Percentiles rank a stretch among this genome's conserved stretches.
These are phyloP conservation scores for Alternaria tenuissima DNA, from an alignment of 2,329 filamentous ascomycete genomes.

Conservation along the genomic window DNA sequence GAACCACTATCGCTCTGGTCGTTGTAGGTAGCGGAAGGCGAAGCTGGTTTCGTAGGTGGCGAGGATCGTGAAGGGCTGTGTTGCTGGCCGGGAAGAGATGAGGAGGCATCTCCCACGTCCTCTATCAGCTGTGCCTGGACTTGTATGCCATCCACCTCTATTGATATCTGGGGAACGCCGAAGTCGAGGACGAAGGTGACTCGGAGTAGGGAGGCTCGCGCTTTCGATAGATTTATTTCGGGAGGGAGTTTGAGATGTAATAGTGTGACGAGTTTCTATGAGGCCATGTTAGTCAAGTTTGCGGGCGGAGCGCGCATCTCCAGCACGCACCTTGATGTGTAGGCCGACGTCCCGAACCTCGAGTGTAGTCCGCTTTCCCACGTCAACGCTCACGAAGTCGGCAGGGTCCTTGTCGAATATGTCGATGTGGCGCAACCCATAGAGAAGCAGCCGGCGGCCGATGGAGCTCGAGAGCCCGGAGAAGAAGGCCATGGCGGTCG, in stretches of 20 bases:
- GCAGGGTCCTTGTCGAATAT: slow-evolving; percentile 87
- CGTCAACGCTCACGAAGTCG: slow-evolving; percentile 84
- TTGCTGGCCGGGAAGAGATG: slow-evolving; percentile 12
- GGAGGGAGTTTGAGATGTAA: slow-evolving; percentile 72
- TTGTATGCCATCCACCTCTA: slow-evolving; percentile 83
- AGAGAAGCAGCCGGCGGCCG: slow-evolving; percentile 88
- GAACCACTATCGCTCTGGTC: slow-evolving; percentile 28
- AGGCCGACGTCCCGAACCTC: slow-evolving; percentile 89
- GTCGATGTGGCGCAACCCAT: slow-evolving; percentile 82
- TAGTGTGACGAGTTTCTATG: slow-evolving; percentile 79
- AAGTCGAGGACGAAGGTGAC: slow-evolving; percentile 89
- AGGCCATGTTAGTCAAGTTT: slow-evolving; percentile 23
- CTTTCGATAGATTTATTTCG: slow-evolving; percentile 74
- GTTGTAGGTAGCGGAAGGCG: slow-evolving; percentile 20
- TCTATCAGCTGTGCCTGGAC: slow-evolving; percentile 60
- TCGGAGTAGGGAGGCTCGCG: slow-evolving; percentile 77
- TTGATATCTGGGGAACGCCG: slow-evolving; percentile 80
- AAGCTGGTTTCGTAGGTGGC: slow-evolving; percentile 12
- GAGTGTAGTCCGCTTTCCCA: slow-evolving; percentile 82
- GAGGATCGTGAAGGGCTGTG: slow-evolving; percentile 18
- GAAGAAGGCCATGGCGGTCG: slow-evolving; percentile 68
- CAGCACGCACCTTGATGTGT: slow-evolving; percentile 71
- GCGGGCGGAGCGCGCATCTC: neutral
- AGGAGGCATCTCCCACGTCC: slow-evolving; percentile 12
- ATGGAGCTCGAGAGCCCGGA: slow-evolving; percentile 75